A percentile compares a stretch with the other conserved stretches of the same genome.
Conservation (phyloP, 2,329 filamentous ascomycete species). For the Colletotrichum camelliae region DNA sequence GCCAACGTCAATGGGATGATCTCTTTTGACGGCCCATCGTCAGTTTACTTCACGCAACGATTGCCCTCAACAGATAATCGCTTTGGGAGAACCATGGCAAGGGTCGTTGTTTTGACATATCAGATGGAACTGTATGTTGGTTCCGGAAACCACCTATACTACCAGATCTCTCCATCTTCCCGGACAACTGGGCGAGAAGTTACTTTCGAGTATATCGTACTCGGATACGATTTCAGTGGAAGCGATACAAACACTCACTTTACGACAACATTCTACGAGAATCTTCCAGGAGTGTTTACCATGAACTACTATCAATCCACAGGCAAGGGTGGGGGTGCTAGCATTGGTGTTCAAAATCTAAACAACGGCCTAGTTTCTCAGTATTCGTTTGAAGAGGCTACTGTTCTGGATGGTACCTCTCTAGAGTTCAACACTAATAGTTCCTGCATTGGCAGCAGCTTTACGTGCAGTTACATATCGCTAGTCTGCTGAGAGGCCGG, state of each 20-base stretch:
- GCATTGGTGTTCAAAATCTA: neutral
- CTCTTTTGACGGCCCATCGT: too few species aligned
- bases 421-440: neutral
- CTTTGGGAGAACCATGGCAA: too few species aligned
- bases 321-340: neutral
- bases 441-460: neutral
- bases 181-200: neutral
- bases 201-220: neutral
- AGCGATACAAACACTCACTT: neutral
- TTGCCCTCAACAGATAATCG: too few species aligned
- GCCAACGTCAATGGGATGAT: too few species aligned
- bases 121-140: too few species aligned
- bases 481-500: neutral
- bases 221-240: neutral
- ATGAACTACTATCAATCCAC: neutral
- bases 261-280: neutral
- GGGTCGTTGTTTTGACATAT: too few species aligned
- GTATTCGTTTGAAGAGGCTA: neutral
- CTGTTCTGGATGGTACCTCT: neutral
- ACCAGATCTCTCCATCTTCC: neutral
- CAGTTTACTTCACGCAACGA: too few species aligned
- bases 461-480: neutral
- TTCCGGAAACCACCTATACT: neutral
- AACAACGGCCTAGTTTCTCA: neutral
- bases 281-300: neutral